Evolutionary conservation across 2,329 filamentous ascomycete species (phyloP).

Genomic region (Dothistroma pini): DNA sequence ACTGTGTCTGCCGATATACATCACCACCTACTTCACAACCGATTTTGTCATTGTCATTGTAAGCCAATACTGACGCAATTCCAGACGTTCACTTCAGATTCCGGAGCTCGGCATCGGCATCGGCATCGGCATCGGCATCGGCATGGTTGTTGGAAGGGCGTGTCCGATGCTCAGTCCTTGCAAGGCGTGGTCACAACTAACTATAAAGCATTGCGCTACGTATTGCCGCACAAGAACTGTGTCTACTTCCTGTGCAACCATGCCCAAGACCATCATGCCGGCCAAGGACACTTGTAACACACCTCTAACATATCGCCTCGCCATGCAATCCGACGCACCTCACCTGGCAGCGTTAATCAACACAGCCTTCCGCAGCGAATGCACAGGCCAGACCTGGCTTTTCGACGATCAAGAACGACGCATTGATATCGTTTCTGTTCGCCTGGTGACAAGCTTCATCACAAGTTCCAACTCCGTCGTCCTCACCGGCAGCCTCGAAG

Average conservation of each 20-base stretch:
- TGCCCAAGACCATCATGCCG: background rate
- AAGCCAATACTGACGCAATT: background rate
- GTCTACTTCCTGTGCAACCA: background rate
- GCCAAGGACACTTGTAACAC: background rate
- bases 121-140: background rate
- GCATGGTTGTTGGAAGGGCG: background rate
- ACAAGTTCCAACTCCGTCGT: slow-evolving; percentile 5
- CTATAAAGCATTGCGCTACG: background rate
- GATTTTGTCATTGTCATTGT: background rate
- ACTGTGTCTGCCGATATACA: background rate
- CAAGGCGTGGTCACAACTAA: too few relatives aligned
- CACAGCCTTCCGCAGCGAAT: slow-evolving; percentile 13
- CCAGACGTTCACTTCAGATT: background rate
- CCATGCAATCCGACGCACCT: slow-evolving; percentile 2
- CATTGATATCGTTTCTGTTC: slow-evolving; percentile 10
- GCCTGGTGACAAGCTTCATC: slow-evolving; percentile 1
- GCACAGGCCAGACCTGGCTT: slow-evolving; percentile 14
- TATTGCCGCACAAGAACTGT: too few relatives aligned
- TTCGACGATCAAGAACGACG: slow-evolving; percentile 11
- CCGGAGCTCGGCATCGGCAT: background rate
- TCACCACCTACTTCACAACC: background rate
- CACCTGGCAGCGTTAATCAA: slow-evolving; percentile 11
- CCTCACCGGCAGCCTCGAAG: slow-evolving; percentile 6
- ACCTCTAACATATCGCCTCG: slow-evolving; percentile 8
- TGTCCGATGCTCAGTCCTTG: background rate